Evolutionary conservation across 2,329 filamentous ascomycete genomes (phyloP).

Genomic region (Sporothrix euskadiensis): DNA sequence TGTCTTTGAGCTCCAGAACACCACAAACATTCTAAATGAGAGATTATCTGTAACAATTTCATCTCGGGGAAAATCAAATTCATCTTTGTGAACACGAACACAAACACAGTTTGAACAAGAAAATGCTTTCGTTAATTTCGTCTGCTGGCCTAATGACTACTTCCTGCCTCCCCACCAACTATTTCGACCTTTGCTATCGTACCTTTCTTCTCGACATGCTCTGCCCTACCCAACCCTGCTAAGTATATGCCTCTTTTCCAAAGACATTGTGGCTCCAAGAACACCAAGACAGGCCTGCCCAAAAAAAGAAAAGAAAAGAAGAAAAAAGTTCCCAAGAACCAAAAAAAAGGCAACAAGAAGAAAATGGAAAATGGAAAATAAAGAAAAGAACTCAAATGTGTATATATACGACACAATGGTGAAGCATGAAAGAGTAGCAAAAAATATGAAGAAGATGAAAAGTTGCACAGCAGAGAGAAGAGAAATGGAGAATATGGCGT

Average conservation of each 20-base stretch:
- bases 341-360: not conserved
- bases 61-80: not conserved
- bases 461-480: not conserved
- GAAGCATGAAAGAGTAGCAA: not conserved
- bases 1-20: no score
- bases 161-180: not conserved
- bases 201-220: not conserved
- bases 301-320: not conserved
- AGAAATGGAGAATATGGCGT: not conserved
- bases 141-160: not conserved
- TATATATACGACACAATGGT: constrained; percentile 17
- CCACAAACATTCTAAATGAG: no score
- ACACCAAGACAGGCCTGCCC: constrained; percentile 14
- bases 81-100: not conserved
- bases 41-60: no score
- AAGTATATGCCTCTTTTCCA: not conserved
- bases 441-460: not conserved
- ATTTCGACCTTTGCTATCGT: not conserved
- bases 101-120: not conserved
- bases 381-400: not conserved
- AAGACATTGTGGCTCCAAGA: constrained; percentile 8
- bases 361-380: not conserved
- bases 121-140: not conserved
- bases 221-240: not conserved
- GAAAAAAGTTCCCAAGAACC: constrained; percentile 1